phyloP scores from a whole-genome alignment of 352 stramenopile species.

The Pythium plurisporium region DNA sequence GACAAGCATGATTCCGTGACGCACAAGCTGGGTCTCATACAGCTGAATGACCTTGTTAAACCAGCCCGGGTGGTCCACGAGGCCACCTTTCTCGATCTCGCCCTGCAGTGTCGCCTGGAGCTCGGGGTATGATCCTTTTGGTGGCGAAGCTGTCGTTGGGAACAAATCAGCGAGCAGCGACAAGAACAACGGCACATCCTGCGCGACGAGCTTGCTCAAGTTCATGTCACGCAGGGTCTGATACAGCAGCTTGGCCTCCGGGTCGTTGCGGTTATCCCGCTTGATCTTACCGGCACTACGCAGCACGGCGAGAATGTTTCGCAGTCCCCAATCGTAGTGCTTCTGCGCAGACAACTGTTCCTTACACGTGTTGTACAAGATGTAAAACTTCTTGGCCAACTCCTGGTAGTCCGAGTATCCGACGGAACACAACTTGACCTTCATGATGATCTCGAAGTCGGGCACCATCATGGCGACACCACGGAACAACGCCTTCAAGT shows the following conservation, averaged over 20 bases:
- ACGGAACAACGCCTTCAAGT: slow-evolving; percentile 95
- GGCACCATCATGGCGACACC: slow-evolving; percentile 92
- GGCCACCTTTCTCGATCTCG: slow-evolving; percentile 90
- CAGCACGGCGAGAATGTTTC: slow-evolving; percentile 89
- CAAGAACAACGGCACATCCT: slow-evolving; percentile 97
- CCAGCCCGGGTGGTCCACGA: slow-evolving; percentile 87
- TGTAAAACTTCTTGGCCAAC: slow-evolving; percentile 91
- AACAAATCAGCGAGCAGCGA: slow-evolving; percentile 97
- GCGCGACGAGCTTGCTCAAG: slow-evolving; percentile 96
- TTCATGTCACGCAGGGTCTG: slow-evolving; percentile 97
- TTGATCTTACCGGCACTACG: slow-evolving; percentile 90
- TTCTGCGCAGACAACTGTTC: slow-evolving; percentile 91
- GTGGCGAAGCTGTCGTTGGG: slow-evolving; percentile 85
- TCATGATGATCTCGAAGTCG: slow-evolving; percentile 94
- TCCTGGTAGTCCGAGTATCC: slow-evolving; percentile 93
- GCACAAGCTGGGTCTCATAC: slow-evolving; percentile 97
- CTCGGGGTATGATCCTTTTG: slow-evolving; percentile 96
- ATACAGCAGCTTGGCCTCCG: slow-evolving; percentile 87
- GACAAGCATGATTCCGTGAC: slow-evolving; percentile 99
- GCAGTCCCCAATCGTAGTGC: slow-evolving; percentile 91
- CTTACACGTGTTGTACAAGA: slow-evolving; percentile 90
- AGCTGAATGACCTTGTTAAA: slow-evolving; percentile 97
- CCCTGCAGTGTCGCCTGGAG: slow-evolving; percentile 84
- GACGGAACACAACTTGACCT: slow-evolving; percentile 93
- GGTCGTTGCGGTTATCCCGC: slow-evolving; percentile 83